Evolutionary conservation across 805 yeast genomes (phyloP).

Genomic region (Ogataea paraovalis): DNA sequence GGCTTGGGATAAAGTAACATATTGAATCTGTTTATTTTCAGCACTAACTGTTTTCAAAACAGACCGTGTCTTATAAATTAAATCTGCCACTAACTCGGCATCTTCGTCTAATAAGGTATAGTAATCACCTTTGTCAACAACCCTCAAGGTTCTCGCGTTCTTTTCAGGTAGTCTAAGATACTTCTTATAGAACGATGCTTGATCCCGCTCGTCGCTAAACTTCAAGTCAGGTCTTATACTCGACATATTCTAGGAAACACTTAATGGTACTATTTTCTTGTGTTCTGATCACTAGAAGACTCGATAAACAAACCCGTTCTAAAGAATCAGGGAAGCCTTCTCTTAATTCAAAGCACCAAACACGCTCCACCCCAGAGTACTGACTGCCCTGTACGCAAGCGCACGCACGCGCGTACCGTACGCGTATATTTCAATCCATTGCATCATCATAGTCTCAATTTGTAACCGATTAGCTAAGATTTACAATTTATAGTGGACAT

Average conservation of each 20-base stretch:
- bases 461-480: too few relatives aligned
- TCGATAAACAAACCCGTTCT: too few relatives aligned
- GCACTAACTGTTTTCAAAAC: conserved; percentile 55
- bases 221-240: conserved; percentile 50
- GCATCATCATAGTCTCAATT: too few relatives aligned
- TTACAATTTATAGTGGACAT: too few relatives aligned
- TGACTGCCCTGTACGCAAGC: too few relatives aligned
- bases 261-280: not conserved
- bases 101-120: conserved; percentile 71
- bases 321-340: too few relatives aligned
- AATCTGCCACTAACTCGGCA: conserved; percentile 79
- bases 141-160: conserved; percentile 51
- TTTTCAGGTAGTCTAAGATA: conserved; percentile 47
- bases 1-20: conserved; percentile 74
- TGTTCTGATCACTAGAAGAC: too few relatives aligned
- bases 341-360: too few relatives aligned
- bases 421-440: too few relatives aligned
- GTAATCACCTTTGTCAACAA: conserved; percentile 81
- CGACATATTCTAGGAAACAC: conserved; percentile 14
- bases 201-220: conserved; percentile 50
- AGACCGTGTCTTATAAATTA: conserved; percentile 76
- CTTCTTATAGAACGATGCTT: conserved; percentile 41
- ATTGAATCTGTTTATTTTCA: conserved; percentile 41
- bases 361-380: too few relatives aligned
- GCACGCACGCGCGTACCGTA: too few relatives aligned